A percentile compares a stretch with the other conserved stretches of the same genome.
Evolutionary conservation across 192 early-diverging fungal genomes (phyloP).

Genomic region (Coemansia sp.): DNA sequence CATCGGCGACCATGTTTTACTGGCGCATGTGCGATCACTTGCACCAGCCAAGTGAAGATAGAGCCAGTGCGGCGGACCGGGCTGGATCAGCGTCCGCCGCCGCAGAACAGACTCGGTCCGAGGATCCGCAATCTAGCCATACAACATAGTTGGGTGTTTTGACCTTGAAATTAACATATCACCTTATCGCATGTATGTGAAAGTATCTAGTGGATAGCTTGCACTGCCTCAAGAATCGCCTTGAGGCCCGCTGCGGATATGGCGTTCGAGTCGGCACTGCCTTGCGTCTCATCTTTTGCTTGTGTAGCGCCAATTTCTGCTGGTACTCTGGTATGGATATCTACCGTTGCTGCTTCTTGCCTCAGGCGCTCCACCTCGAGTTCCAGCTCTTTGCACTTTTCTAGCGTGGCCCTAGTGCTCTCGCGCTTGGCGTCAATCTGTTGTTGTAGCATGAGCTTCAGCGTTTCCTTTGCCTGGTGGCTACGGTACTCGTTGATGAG

Average conservation of each 20-base stretch:
- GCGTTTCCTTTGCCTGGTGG: slow-evolving; percentile 76
- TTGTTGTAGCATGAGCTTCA: slow-evolving; percentile 67
- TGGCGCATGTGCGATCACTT: slow-evolving; percentile 55
- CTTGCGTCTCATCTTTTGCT: background rate
- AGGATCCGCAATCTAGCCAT: background rate
- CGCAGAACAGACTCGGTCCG: background rate
- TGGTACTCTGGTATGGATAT: slow-evolving; percentile 10
- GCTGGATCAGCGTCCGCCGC: background rate
- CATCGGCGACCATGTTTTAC: slow-evolving; percentile 48
- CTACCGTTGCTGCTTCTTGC: slow-evolving; percentile 21
- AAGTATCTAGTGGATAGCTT: background rate
- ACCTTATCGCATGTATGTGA: background rate
- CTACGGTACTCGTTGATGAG: slow-evolving; percentile 82
- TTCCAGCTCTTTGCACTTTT: slow-evolving; percentile 34
- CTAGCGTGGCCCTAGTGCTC: slow-evolving; percentile 21
- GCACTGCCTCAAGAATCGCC: slow-evolving; percentile 4
- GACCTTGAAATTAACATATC: background rate
- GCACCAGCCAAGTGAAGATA: slow-evolving; percentile 11
- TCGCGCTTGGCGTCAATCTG: slow-evolving; percentile 59
- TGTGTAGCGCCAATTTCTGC: background rate
- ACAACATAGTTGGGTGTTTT: background rate
- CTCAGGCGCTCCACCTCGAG: slow-evolving; percentile 24
- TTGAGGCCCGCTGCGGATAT: background rate
- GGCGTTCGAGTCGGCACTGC: background rate
- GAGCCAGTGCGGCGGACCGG: background rate